phyloP scores from a whole-genome alignment of 495 filamentous ascomycete genomes.

The Penicillium paxilli region DNA sequence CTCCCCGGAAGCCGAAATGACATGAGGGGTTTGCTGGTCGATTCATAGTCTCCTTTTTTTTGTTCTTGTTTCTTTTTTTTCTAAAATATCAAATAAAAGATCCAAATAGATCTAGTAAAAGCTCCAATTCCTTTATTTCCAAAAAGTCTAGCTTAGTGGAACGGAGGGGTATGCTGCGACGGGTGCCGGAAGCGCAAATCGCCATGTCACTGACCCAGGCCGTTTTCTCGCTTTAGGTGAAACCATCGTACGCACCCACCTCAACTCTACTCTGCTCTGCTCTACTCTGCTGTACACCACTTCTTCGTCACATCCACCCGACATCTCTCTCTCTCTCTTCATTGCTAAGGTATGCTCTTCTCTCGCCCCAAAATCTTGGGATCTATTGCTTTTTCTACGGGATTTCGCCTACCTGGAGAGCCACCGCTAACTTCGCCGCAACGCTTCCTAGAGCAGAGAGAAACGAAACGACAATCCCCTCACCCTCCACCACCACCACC shows the following conservation, averaged over 20 bases:
- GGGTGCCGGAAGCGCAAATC: slow-evolving; percentile 35
- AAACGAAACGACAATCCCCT: slow-evolving; percentile 25
- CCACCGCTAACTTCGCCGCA: slow-evolving; percentile 47
- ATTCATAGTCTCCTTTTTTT: no score
- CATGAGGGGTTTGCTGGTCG: no score
- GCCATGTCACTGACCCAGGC: slow-evolving; percentile 42
- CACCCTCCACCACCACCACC: slow-evolving; percentile 23
- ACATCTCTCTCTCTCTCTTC: no score
- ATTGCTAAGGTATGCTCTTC: no score
- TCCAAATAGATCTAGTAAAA: not conserved
- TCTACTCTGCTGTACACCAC: slow-evolving; percentile 3
- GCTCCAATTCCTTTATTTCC: not conserved
- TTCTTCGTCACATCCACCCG: no score
- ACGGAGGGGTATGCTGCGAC: slow-evolving; percentile 21
- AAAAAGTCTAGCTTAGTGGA: no score
- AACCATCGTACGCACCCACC: slow-evolving; percentile 44
- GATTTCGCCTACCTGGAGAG: slow-evolving; percentile 26
- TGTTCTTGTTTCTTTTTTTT: no score
- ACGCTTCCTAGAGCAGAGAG: slow-evolving; percentile 41
- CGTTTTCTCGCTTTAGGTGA: slow-evolving; percentile 46
- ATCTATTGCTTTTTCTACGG: slow-evolving; percentile 4
- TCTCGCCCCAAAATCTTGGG: no score
- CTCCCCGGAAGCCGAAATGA: no score
- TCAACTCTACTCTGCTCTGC: slow-evolving; percentile 18
- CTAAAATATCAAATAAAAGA: not conserved